phyloP scores from a whole-genome alignment of 805 yeast species.

The Jamesozyma piceae region DNA sequence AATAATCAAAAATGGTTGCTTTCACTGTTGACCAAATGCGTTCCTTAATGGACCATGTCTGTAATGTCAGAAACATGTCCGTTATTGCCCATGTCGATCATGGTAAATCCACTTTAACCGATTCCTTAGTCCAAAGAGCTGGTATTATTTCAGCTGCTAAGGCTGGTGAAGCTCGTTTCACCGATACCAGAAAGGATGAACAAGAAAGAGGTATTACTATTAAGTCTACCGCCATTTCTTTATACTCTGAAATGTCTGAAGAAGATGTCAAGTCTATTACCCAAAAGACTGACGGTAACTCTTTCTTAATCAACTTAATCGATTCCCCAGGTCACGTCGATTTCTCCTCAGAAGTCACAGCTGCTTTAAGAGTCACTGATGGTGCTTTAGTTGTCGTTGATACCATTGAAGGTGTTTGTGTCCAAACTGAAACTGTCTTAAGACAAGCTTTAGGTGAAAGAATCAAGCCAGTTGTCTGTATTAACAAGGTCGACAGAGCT shows the following conservation, averaged over 20 bases:
- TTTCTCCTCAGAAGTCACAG: conserved; percentile 68
- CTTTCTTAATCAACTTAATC: conserved; percentile 93
- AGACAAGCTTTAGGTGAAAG: conserved; percentile 99
- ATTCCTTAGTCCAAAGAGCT: conserved; percentile 97
- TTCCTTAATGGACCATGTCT: conserved; percentile 97
- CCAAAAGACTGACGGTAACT: conserved; percentile 81
- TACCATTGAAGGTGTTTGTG: conserved; percentile 99
- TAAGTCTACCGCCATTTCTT: conserved; percentile 97
- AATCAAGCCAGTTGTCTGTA: conserved; percentile 96
- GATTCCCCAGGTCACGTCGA: conserved; percentile 99
- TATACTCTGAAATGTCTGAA: conserved; percentile 74
- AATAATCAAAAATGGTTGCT: conserved; percentile 28
- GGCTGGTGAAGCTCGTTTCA: conserved; percentile 99
- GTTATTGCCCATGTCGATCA: conserved; percentile 99
- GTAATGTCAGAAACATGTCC: conserved; percentile 99
- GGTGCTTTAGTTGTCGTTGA: conserved; percentile 99
- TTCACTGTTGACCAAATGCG: conserved; percentile 88
- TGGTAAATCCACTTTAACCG: conserved; percentile 99
- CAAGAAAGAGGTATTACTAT: conserved; percentile 75
- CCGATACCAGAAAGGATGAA: conserved; percentile 84
- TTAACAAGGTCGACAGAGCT: conserved; percentile 99
- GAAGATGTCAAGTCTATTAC: conserved; percentile 81
- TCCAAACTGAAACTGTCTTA: conserved; percentile 98
- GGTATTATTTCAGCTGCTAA: conserved; percentile 99
- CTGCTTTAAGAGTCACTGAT: conserved; percentile 98